phyloP scores from a whole-genome alignment of 805 yeast genomes.

The Lachancea thermotolerans region DNA sequence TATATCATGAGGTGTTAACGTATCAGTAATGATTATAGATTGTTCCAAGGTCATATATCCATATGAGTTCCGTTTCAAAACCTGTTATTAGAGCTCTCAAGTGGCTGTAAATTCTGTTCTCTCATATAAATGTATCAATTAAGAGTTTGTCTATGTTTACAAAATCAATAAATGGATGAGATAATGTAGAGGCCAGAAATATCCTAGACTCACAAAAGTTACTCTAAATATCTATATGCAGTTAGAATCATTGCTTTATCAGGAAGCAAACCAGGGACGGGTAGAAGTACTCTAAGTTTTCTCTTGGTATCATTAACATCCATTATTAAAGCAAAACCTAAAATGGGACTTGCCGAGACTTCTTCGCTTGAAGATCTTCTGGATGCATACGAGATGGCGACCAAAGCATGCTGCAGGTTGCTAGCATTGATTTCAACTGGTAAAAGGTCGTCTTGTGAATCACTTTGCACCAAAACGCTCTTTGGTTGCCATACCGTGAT shows the following conservation, averaged over 20 bases:
- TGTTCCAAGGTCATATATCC: background rate
- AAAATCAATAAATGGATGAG: too few species aligned
- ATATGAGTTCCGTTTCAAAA: too few species aligned
- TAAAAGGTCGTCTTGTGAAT: conserved; percentile 23
- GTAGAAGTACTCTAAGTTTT: conserved; percentile 65
- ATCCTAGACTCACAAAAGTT: conserved; percentile 4
- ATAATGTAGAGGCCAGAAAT: too few species aligned
- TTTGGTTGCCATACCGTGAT: conserved; percentile 56
- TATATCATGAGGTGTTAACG: conserved; percentile 25
- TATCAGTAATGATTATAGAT: conserved; percentile 4
- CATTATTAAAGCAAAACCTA: conserved; percentile 69
- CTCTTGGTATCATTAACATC: conserved; percentile 71
- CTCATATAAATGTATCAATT: too few species aligned
- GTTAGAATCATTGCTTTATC: conserved; percentile 68
- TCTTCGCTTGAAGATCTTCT: conserved; percentile 42
- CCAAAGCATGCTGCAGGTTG: conserved; percentile 64
- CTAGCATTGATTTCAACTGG: conserved; percentile 42
- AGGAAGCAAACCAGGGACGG: conserved; percentile 85
- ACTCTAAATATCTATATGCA: conserved; percentile 76
- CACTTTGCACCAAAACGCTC: conserved; percentile 22
- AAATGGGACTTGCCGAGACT: conserved; percentile 48
- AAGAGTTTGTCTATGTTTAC: too few species aligned
- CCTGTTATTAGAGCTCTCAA: too few species aligned
- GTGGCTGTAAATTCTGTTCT: too few species aligned
- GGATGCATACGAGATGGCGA: conserved; percentile 55